Base-by-base conservation (phyloP, 208 protist genomes). In the Leishmania braziliensis region DNA sequence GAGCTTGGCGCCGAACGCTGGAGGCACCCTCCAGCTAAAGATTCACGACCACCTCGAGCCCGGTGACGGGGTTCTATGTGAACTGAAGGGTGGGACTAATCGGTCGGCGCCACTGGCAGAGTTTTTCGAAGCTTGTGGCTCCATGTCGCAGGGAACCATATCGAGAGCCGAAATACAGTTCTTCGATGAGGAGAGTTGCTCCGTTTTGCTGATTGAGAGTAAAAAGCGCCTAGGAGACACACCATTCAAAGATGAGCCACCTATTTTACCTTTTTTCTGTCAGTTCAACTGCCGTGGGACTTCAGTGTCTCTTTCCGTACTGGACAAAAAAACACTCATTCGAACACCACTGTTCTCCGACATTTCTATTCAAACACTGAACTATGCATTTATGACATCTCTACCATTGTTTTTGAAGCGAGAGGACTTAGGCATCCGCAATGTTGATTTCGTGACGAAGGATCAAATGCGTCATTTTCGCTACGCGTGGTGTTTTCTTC, bases 401-500 rank as follows among this genome's bases (percentile, higher is more conserved):
- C 85, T 97, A 43, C 94, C 94, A 23, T 20, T 87, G 46, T 96
- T 96, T 89, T 78, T 97, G 50, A 96, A 95, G 76, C 83, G 91
- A 14, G 91, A 83, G n/a, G 94, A 97, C 79, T 87, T 93, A 71
- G 94, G 94, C 14, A 82, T 97, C 20, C 82, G 89, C 18, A 97
- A 97, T 50, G 72, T 65, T 50, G 92, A 97, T 68, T 95, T 97
- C 85, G 88, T 97, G 6, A 89, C 91, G 18, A 91, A 92, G 50
- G 89, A 96, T 1, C 92, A 97, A 75, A 95, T 95, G 87, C 84
- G 84, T 4, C 89, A 95, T 65, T 97, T 97, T 87, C 89, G 94
- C 46, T 97, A 94, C 86, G 91, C 90, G 53, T 97, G 94, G 93
- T 95, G 91, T 62, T 95, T 95, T 90, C 71, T 97, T 58, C 82